These are phyloP conservation scores for Arbutus unedo DNA, from an alignment of 148 eudicot genomes.

Conservation along the genomic window DNA sequence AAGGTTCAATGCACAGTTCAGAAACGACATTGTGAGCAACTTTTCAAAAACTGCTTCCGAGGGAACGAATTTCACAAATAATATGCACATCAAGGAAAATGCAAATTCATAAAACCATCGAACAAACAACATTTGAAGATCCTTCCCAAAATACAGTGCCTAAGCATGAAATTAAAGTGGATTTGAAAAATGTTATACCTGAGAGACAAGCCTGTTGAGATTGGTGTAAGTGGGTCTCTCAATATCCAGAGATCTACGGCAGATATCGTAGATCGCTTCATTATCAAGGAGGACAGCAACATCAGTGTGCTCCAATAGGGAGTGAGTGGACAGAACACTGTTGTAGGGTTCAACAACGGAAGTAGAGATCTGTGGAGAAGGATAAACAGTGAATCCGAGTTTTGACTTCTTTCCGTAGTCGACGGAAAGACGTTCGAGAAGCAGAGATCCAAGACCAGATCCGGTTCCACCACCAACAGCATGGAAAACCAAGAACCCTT, in stretches of 20 bases:
- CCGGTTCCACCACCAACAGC: constrained; percentile 20
- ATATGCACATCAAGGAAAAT: too few species aligned
- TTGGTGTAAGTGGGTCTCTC: constrained; percentile 18
- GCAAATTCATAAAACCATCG: too few species aligned
- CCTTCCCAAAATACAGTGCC: background rate
- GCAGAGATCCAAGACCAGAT: constrained; percentile 18
- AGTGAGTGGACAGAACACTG: constrained; percentile 14
- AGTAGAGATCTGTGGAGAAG: constrained; percentile 16
- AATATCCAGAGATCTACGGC: constrained; percentile 18
- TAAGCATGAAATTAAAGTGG: background rate
- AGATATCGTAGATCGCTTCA: constrained; percentile 13
- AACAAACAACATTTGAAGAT: too few species aligned
- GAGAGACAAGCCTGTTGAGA: constrained; percentile 15
- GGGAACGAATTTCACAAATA: too few species aligned
- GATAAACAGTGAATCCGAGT: constrained; percentile 14
- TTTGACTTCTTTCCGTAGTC: constrained; percentile 18
- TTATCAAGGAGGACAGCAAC: constrained; percentile 15
- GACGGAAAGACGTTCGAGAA: constrained; percentile 4
- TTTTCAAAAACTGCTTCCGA: too few species aligned
- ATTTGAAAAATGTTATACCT: background rate
- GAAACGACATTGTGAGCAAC: too few species aligned
- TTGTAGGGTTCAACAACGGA: constrained; percentile 18
- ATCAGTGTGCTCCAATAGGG: constrained; percentile 18
- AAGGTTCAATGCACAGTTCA: background rate
- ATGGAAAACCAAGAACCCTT: constrained; percentile 17